Base-by-base conservation (phyloP, 2,329 filamentous ascomycete species). In the Dothideomycetes sp. region DNA sequence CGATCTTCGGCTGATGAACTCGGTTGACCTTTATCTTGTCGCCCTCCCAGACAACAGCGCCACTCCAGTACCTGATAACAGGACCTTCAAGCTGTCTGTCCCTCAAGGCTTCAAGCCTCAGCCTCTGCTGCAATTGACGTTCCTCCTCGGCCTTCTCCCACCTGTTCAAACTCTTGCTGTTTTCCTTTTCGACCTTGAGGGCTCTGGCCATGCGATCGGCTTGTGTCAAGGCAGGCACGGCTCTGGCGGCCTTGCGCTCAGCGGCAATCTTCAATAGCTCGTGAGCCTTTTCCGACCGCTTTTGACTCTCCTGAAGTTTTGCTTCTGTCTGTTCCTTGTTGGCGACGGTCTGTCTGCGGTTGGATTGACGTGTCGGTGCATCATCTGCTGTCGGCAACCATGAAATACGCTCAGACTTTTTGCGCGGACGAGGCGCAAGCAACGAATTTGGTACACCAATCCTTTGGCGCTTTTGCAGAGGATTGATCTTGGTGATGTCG, bases 61-160 rank as follows among this genome's bases (percentile, higher is more conserved):
- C 91, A 60, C 88, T 96, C 82, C 88, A 95, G 60, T 84, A 89
- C 2, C 84, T 85, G 29, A 95, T 80, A 9, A 95, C 85, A 0
- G 91, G 86, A 0, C 91, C 91, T 40, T 89, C 80, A 7, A 96
- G 72, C 36, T 83, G 85, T 34, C 88, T 78, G 58, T 87, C 85
- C 53, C 94, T 84, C 51, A 96, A 68, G 11, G 89, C 91, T 27
- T 89, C 87, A 33, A 96, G 69, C 63, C 83, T 89, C 28, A 80
- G 82, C 48, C 78, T 75, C 46, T 89, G 75, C 55, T 94, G 84
- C 53, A 89, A 85, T 50, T 88, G 83, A 44, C 89, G 78, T 58
- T 82, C 79, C 63, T 86, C 87, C 64, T 98, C 91, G 5, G 86
- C 84, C 60, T 86, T 82, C 60, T 96, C 88, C 88, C 89, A 96